Evolutionary conservation across 148 eudicot genomes (phyloP), one percentile per base, ranked within the genome.

Genomic region (Selenicereus undatus): DNA sequence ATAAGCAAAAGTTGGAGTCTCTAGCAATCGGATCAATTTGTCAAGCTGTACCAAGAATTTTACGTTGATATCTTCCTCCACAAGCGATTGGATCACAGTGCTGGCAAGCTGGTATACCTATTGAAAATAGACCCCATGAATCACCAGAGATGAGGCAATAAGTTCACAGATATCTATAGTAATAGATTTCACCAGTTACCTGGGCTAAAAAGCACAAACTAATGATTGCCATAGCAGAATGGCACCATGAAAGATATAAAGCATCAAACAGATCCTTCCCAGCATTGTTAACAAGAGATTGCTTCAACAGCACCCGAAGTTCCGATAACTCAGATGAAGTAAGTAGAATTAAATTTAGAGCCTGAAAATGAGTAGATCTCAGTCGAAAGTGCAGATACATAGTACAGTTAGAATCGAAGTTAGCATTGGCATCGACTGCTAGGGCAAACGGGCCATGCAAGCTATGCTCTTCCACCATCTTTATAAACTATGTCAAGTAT

Each of bases 91-190:
- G 74, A 92, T 90, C 77, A 97, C 94, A 71, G 94, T 82, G 90
- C 99, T 89, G 79, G 97, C 98, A 89, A 92, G 99, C 85, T 90
- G 93, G 88, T 97, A 97, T 85, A 97, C 85, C 99, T 97, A 92
- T 80, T 39, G 75, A 71, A 78, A 78, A 82, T 76, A 22, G 76
- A n/a, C 68, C 13, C 86, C 43, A 73, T 29, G 24, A 45, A 10
- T 50, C 71, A 68, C 56, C 24, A 50, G 48, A 43, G 48, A 54
- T 52, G 16, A 39, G 66, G 74, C 50, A 64, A 71, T 22, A 35
- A 73, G 18, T 50, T 74, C 66, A 54, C 8, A 73, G 50, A 36
- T 16, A 27, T 2, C 17, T 30, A 75, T 29, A 11, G 71, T 20
- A 24, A 77, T 5, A 69, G 82, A 24, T 66, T 26, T 71, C 68